These are phyloP conservation scores for Ceratobasidium sp. DNA, from an alignment of 1,284 basidiomycete species.

Conservation along the genomic window DNA sequence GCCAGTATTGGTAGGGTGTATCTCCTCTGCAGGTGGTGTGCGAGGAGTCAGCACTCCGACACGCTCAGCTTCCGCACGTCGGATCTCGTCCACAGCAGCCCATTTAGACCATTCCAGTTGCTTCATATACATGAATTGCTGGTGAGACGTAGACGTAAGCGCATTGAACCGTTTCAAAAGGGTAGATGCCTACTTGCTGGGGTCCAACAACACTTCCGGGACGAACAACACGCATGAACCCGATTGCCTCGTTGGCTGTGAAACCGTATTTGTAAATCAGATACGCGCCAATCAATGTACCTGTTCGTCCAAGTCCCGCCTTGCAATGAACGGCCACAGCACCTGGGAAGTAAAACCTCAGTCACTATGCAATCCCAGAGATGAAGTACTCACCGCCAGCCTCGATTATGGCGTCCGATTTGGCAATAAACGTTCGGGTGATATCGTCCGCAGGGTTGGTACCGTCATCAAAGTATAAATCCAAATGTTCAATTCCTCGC, in stretches of 20 bases:
- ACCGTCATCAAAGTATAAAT: conserved; percentile 98
- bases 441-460: conserved; percentile 97
- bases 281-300: conserved; percentile 96
- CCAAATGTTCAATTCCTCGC: conserved; percentile 88
- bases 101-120: conserved; percentile 94
- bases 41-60: conserved; percentile 58
- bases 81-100: conserved; percentile 83
- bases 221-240: conserved; percentile 96
- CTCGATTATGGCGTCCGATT: conserved; percentile 82
- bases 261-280: conserved; percentile 99
- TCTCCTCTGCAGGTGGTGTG: conserved; percentile 31
- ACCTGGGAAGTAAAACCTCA: conserved; percentile 58
- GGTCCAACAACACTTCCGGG: conserved; percentile 96
- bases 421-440: conserved; percentile 87
- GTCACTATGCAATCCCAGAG: conserved; percentile 44
- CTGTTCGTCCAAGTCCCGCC: conserved; percentile 91
- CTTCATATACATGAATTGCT: conserved; percentile 96
- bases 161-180: conserved; percentile 41
- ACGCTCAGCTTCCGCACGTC: conserved; percentile 55
- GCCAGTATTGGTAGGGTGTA: conserved; percentile 28
- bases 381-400: conserved; percentile 70
- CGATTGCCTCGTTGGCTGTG: conserved; percentile 96
- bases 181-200: conserved; percentile 62
- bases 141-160: conserved; percentile 55
- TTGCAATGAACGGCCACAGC: conserved; percentile 66